phyloP scores from a whole-genome alignment of 176 grass and related monocot species.

The Olyra latifolia region DNA sequence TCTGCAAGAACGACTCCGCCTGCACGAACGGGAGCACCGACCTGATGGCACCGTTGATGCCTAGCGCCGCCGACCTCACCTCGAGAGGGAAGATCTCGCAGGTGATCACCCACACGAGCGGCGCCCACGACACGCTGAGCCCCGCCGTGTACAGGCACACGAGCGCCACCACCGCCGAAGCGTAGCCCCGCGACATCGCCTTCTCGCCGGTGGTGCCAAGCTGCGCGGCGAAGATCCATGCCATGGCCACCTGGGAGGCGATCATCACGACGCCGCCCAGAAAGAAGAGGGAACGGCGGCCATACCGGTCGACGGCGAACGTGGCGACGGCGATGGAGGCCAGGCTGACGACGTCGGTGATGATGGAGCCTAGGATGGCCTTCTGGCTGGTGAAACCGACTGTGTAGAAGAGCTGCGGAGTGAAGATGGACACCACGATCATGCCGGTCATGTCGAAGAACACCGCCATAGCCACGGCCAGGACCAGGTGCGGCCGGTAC shows the following conservation, averaged over 20 bases:
- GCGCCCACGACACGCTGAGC: slow-evolving; percentile 74
- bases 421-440: slow-evolving; percentile 58
- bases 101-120: slow-evolving; percentile 63
- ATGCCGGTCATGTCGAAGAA: slow-evolving; percentile 76
- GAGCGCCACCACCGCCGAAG: slow-evolving; percentile 55
- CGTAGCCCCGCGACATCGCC: slow-evolving; percentile 45
- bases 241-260: slow-evolving; percentile 43
- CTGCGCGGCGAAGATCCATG: slow-evolving; percentile 63
- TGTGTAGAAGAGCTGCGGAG: slow-evolving; percentile 61
- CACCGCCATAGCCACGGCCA: slow-evolving; percentile 55
- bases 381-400: slow-evolving; percentile 59
- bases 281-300: slow-evolving; percentile 53
- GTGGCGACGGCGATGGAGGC: slow-evolving; percentile 35
- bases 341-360: slow-evolving; percentile 52
- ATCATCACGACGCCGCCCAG: slow-evolving; percentile 46
- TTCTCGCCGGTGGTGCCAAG: slow-evolving; percentile 33
- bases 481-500: slow-evolving; percentile 64
- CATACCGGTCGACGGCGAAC: slow-evolving; percentile 36
- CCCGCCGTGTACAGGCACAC: slow-evolving; percentile 63
- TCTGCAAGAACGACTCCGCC: slow-evolving; percentile 71
- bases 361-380: slow-evolving; percentile 57
- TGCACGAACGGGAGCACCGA: slow-evolving; percentile 64
- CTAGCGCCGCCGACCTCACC: slow-evolving; percentile 70
- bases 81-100: slow-evolving; percentile 86
- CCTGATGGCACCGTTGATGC: slow-evolving; percentile 59